These are phyloP conservation scores for Chionographis japonica DNA, from an alignment of 106 monocot species.

Conservation along the genomic window DNA sequence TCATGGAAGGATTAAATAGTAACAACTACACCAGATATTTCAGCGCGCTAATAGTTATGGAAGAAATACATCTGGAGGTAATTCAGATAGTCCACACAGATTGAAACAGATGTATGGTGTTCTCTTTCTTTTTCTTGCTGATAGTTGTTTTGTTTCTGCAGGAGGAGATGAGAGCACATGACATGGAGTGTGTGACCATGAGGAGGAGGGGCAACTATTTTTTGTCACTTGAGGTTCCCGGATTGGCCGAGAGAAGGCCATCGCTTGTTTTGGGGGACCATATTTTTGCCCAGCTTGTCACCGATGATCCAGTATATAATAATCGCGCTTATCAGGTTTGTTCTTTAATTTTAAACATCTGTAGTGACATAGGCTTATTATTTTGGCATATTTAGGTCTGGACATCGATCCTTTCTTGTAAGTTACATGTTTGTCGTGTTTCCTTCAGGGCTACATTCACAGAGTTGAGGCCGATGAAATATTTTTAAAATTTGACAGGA, in stretches of 20 bases:
- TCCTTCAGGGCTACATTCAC: constrained; percentile 76
- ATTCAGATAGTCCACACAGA: not conserved
- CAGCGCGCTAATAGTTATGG: constrained; percentile 72
- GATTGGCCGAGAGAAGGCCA: constrained; percentile 87
- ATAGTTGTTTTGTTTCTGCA: constrained; percentile 19
- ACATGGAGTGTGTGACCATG: constrained; percentile 77
- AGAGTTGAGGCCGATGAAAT: constrained; percentile 90
- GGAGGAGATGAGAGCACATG: constrained; percentile 82
- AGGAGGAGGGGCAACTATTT: constrained; percentile 49
- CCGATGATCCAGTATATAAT: constrained; percentile 7
- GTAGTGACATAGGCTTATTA: not conserved
- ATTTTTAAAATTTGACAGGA: constrained; percentile 53
- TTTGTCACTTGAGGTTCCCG: constrained; percentile 83
- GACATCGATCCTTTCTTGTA: not conserved
- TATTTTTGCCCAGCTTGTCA: constrained; percentile 50
- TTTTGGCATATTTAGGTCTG: not conserved
- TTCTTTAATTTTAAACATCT: not conserved
- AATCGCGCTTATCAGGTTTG: constrained; percentile 53
- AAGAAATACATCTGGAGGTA: constrained; percentile 94
- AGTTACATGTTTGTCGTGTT: not conserved
- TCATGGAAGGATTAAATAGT: constrained; percentile 41
- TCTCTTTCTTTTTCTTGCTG: constrained; percentile 11
- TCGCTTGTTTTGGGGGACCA: constrained; percentile 79
- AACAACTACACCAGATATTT: constrained; percentile 62
- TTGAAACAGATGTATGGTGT: not conserved